phyloP scores from a whole-genome alignment of 2,329 filamentous ascomycete genomes.

The Fusarium chlamydosporum region DNA sequence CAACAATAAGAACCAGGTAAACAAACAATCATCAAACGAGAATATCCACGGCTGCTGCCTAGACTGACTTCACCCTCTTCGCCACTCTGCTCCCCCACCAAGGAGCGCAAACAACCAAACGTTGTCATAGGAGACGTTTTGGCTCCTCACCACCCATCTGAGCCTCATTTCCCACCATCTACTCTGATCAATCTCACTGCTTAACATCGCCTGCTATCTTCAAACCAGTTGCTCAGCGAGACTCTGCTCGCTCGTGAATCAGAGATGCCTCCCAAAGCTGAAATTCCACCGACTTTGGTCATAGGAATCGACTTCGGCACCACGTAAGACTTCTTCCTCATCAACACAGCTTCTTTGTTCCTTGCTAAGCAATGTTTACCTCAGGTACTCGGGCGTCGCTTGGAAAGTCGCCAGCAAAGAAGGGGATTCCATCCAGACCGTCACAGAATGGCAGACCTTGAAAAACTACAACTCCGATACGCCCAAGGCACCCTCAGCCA shows the following conservation, averaged over 20 bases:
- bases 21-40: background rate
- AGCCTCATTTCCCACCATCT: background rate
- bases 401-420: slow-evolving; percentile 52
- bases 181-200: background rate
- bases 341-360: background rate
- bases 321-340: background rate
- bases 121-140: background rate
- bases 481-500: slow-evolving; percentile 53
- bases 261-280: background rate
- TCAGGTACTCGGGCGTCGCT: slow-evolving; percentile 60
- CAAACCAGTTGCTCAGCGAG: background rate
- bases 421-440: slow-evolving; percentile 48
- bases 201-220: too few relatives aligned
- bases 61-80: too few relatives aligned
- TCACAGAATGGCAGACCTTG: slow-evolving; percentile 52
- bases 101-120: background rate
- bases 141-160: background rate
- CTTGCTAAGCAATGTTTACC: slow-evolving; percentile 2
- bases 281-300: slow-evolving; percentile 15
- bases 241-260: background rate
- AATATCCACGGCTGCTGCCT: background rate
- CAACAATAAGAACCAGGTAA: background rate
- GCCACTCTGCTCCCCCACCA: background rate
- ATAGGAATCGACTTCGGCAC: slow-evolving; percentile 39
- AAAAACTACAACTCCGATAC: slow-evolving; percentile 47